Conservation (phyloP, 768 basidiomycete species). For the Clitopilus hobsonii region DNA sequence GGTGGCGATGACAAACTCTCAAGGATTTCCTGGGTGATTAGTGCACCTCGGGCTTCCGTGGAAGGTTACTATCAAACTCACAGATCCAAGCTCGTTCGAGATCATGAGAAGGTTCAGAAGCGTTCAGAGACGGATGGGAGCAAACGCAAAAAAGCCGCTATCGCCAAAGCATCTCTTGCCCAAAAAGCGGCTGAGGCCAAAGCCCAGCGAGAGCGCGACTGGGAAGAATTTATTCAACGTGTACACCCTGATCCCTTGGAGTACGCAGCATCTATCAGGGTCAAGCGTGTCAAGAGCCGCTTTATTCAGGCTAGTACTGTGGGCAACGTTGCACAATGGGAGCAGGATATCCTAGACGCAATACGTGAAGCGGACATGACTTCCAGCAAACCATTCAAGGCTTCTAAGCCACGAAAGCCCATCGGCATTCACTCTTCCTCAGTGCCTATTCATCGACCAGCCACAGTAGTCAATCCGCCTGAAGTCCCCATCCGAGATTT, state of each 20-base stretch:
- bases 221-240: constrained; percentile 51
- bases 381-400: constrained; percentile 38
- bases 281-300: constrained; percentile 49
- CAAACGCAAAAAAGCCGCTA: constrained; percentile 29
- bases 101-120: constrained; percentile 37
- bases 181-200: constrained; percentile 64
- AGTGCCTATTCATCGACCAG: constrained; percentile 22
- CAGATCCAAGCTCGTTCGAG: constrained; percentile 32
- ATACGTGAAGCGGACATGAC: constrained; percentile 52
- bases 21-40: constrained; percentile 47
- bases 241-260: constrained; percentile 52
- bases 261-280: constrained; percentile 41
- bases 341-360: constrained; percentile 51
- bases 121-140: constrained; percentile 28
- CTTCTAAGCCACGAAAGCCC: constrained; percentile 17
- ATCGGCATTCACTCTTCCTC: constrained; percentile 12
- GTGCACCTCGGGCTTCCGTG: constrained; percentile 50
- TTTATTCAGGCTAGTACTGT: constrained; percentile 57
- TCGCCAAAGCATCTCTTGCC: constrained; percentile 48
- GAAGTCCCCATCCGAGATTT: constrained; percentile 49
- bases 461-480: constrained; percentile 37
- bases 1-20: constrained; percentile 31
- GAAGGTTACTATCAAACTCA: constrained; percentile 37
- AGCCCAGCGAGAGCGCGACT: constrained; percentile 55
- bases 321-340: constrained; percentile 55